phyloP scores from a whole-genome alignment of 139 green algal genomes.

The Zygnema circumcarinatum region DNA sequence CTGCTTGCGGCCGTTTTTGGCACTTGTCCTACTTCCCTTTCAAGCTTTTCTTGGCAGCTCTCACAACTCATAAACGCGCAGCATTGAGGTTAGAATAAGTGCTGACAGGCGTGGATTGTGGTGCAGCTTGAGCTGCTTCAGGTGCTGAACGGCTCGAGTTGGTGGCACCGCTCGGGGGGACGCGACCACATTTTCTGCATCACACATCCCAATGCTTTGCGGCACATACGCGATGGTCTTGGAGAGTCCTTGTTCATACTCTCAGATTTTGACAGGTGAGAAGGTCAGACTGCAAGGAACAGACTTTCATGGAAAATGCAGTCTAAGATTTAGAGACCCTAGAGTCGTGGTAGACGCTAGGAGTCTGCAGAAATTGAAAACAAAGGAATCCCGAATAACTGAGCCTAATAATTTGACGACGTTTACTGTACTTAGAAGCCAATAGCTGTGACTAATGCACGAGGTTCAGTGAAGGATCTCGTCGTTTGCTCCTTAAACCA shows the following conservation, averaged over 20 bases:
- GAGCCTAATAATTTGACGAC: neutral
- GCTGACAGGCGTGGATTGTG: neutral
- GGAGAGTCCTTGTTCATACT: slow-evolving; percentile 27
- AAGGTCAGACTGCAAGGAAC: neutral
- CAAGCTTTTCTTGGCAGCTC: too few relatives aligned
- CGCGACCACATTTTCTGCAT: slow-evolving; percentile 34
- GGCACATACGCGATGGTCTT: neutral
- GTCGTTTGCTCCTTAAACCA: too few relatives aligned
- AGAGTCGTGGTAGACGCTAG: neutral
- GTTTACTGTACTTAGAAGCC: too few relatives aligned
- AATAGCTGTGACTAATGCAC: too few relatives aligned
- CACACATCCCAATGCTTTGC: slow-evolving; percentile 38
- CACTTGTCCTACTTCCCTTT: too few relatives aligned
- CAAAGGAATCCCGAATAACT: neutral
- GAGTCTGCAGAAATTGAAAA: neutral
- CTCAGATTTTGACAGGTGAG: slow-evolving; percentile 33
- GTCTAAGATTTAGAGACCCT: neutral
- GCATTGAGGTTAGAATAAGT: too few relatives aligned
- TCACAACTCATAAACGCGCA: too few relatives aligned
- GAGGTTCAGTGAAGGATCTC: too few relatives aligned
- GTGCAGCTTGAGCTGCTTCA: slow-evolving; percentile 25
- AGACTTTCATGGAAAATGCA: neutral
- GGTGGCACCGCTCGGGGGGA: slow-evolving; percentile 43
- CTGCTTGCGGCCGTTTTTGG: too few relatives aligned
- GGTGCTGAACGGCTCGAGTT: slow-evolving; percentile 6